Evolutionary conservation across 164 flowering plant species (phyloP).

Genomic region (Vitis vinifera): DNA sequence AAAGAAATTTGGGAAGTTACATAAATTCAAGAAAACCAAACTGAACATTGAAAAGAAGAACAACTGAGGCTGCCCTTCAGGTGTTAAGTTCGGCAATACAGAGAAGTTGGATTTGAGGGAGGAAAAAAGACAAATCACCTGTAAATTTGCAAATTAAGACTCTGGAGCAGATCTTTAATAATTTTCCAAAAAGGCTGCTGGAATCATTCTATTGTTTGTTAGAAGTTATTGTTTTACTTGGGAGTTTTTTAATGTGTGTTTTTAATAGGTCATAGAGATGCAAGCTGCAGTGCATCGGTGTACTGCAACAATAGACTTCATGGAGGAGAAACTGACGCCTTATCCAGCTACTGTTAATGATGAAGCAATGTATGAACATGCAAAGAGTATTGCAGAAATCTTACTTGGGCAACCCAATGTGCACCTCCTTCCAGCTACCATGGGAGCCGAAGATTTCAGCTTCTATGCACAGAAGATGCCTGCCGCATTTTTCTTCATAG

Average conservation of each 20-base stretch:
- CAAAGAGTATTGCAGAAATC: constrained; percentile 43
- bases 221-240: too few relatives aligned
- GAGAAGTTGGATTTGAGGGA: too few relatives aligned
- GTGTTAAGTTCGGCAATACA: too few relatives aligned
- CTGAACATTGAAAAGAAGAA: too few relatives aligned
- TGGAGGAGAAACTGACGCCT: constrained; percentile 42
- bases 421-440: constrained; percentile 27
- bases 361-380: constrained; percentile 55
- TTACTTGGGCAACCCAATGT: constrained; percentile 56
- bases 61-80: too few relatives aligned
- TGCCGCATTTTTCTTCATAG: constrained; percentile 49
- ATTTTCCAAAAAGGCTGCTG: background rate
- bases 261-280: constrained; percentile 55
- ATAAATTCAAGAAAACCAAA: too few relatives aligned
- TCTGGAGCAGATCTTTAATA: background rate
- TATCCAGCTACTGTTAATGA: constrained; percentile 65
- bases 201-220: too few relatives aligned
- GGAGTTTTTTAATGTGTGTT: too few relatives aligned
- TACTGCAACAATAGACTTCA: constrained; percentile 55
- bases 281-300: constrained; percentile 65
- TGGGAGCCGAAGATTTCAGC: constrained; percentile 79
- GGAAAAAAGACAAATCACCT: too few relatives aligned
- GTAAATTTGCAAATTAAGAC: too few relatives aligned
- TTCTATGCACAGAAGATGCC: constrained; percentile 58
- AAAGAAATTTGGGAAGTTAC: too few relatives aligned